These are phyloP conservation scores for Pezicula carpinea DNA, from an alignment of 2,329 filamentous ascomycete genomes.

Conservation along the genomic window DNA sequence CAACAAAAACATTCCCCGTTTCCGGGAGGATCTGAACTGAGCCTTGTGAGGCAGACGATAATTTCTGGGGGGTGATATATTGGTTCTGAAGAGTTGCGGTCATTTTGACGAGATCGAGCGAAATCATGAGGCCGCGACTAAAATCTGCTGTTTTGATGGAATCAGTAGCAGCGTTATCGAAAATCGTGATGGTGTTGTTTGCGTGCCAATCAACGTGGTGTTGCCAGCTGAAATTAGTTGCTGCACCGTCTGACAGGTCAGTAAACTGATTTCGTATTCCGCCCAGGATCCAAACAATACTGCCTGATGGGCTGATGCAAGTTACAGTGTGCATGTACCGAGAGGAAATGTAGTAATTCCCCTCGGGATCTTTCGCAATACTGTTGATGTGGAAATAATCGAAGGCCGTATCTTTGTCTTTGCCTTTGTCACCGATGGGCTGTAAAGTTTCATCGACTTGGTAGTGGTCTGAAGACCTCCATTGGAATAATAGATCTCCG, in stretches of 20 bases:
- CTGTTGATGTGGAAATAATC: constrained; percentile 20
- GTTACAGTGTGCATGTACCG: constrained; percentile 39
- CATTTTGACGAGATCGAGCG: neutral
- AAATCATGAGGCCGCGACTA: neutral
- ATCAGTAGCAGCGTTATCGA: constrained; percentile 2
- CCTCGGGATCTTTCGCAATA: constrained; percentile 30
- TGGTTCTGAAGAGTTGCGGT: neutral
- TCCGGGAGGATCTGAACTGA: constrained; percentile 6
- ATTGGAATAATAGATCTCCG: constrained; percentile 43
- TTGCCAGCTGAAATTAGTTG: constrained; percentile 43
- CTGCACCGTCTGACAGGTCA: constrained; percentile 22
- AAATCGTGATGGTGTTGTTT: constrained; percentile 1
- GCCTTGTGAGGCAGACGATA: constrained; percentile 9
- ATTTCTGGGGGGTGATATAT: constrained; percentile 1
- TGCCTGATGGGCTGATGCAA: constrained; percentile 38
- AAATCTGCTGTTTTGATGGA: neutral
- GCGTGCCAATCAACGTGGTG: constrained; percentile 37
- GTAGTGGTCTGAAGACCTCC: constrained; percentile 29
- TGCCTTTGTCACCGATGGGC: neutral
- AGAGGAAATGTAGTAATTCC: constrained; percentile 41
- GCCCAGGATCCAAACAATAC: constrained; percentile 40
- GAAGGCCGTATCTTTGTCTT: constrained; percentile 23
- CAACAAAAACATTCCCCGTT: constrained; percentile 6
- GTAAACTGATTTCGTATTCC: constrained; percentile 37
- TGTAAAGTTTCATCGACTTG: constrained; percentile 1